Evolutionary conservation across 441 rosid genomes (phyloP).

Genomic region (Euphorbia schlechtendalii): DNA sequence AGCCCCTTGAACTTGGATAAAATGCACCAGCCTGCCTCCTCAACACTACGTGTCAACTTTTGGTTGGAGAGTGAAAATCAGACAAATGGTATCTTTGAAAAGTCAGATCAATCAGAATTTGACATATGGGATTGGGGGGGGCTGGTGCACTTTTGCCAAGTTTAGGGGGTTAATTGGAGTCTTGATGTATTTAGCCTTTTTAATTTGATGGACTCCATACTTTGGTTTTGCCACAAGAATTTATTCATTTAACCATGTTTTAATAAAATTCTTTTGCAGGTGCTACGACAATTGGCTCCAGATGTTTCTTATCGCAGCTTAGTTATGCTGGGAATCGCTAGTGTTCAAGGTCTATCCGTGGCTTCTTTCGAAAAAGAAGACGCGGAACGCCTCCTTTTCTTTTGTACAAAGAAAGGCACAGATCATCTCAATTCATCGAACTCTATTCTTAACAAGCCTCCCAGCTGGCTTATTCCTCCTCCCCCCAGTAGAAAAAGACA

Average conservation of each 20-base stretch:
- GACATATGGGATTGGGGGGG: too few relatives aligned
- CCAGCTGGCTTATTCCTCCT: slow-evolving; percentile 80
- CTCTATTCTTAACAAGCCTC: slow-evolving; percentile 35
- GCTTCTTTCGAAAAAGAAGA: slow-evolving; percentile 97
- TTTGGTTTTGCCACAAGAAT: too few relatives aligned
- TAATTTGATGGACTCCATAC: not conserved
- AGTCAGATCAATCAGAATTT: too few relatives aligned
- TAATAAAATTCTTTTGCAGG: slow-evolving; percentile 46
- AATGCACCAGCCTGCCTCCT: too few relatives aligned
- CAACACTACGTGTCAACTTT: too few relatives aligned
- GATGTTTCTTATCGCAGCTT: slow-evolving; percentile 83
- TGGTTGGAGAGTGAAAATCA: too few relatives aligned
- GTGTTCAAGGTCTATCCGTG: slow-evolving; percentile 92
- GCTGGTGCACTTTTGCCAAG: too few relatives aligned
- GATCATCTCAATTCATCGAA: slow-evolving; percentile 26
- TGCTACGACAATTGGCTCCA: slow-evolving; percentile 84
- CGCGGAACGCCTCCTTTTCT: slow-evolving; percentile 85
- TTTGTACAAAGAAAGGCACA: slow-evolving; percentile 43
- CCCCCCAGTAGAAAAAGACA: slow-evolving; percentile 66
- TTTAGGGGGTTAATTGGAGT: too few relatives aligned
- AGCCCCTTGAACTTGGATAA: too few relatives aligned
- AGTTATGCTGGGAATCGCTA: slow-evolving; percentile 82
- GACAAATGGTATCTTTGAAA: too few relatives aligned
- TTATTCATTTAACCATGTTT: too few relatives aligned
- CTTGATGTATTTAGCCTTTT: too few relatives aligned